These are phyloP conservation scores for Phialophora macrospora DNA, from an alignment of 2,329 filamentous ascomycete species.

Conservation along the genomic window DNA sequence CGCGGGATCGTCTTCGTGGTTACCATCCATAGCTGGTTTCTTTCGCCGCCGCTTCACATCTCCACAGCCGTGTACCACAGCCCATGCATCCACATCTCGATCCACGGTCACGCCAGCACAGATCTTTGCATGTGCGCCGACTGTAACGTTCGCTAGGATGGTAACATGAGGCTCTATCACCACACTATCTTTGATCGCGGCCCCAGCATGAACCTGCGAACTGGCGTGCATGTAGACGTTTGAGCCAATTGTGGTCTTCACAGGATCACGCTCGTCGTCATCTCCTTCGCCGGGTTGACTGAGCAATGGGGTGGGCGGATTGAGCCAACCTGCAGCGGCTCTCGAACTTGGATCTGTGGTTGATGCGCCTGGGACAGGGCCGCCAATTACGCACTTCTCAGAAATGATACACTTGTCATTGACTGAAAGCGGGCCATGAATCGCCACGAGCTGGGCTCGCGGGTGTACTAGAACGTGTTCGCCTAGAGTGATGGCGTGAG, in stretches of 20 bases:
- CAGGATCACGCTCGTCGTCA: constrained; percentile 21
- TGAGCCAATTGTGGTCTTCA: constrained; percentile 46
- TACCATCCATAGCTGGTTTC: neutral
- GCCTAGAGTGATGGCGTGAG: constrained; percentile 76
- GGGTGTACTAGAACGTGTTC: constrained; percentile 85
- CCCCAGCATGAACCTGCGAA: constrained; percentile 46
- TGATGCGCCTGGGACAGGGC: constrained; percentile 47
- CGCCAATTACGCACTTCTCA: constrained; percentile 60
- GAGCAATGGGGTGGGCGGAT: constrained; percentile 19
- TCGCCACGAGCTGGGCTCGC: constrained; percentile 76
- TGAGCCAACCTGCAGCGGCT: constrained; percentile 11
- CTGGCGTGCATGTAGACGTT: constrained; percentile 49
- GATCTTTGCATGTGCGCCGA: constrained; percentile 68
- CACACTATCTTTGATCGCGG: constrained; percentile 47
- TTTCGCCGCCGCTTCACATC: constrained; percentile 43
- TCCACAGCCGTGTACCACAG: constrained; percentile 69
- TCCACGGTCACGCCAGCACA: constrained; percentile 64
- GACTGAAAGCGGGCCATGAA: constrained; percentile 76
- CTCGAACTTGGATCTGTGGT: constrained; percentile 19
- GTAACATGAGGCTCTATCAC: constrained; percentile 54
- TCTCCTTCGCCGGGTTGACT: constrained; percentile 19
- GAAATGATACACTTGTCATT: constrained; percentile 82
- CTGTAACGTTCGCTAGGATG: constrained; percentile 43
- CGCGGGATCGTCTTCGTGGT: constrained; percentile 34
- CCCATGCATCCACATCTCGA: constrained; percentile 67